phyloP scores from a whole-genome alignment of 148 eudicot species.

The Vaccinium macrocarpon region DNA sequence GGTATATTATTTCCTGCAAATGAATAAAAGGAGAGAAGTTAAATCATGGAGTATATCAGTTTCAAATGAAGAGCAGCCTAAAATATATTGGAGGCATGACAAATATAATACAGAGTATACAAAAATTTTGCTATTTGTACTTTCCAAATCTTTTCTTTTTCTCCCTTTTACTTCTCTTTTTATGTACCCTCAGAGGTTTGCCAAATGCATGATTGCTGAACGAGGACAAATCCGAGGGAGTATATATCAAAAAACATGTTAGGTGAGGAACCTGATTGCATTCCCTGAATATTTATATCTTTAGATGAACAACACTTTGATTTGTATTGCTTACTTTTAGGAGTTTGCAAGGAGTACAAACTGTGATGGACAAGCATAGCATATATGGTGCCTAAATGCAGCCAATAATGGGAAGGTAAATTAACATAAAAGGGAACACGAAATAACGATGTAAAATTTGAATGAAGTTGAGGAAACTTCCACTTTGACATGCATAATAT shows the following conservation, averaged over 20 bases:
- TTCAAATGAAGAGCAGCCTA: background rate
- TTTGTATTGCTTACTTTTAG: no score
- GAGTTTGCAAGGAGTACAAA: no score
- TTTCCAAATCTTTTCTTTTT: background rate
- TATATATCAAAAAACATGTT: no score
- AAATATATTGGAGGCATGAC: background rate
- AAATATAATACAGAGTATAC: no score
- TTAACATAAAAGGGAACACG: background rate
- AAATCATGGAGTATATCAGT: background rate
- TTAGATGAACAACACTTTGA: no score
- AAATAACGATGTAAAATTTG: background rate
- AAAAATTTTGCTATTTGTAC: background rate
- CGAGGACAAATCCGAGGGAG: no score
- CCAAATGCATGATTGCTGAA: no score
- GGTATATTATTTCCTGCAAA: slow-evolving; percentile 9
- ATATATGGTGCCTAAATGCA: no score
- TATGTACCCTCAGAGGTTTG: background rate
- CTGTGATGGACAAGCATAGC: no score
- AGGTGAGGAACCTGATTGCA: no score
- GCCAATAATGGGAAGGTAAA: background rate
- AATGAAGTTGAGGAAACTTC: background rate
- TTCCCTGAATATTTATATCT: no score
- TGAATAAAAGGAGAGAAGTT: background rate
- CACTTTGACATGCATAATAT: background rate
- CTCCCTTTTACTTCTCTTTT: background rate